Base-by-base conservation (phyloP, 164 flowering plant species). In the Chimonanthus salicifolius region DNA sequence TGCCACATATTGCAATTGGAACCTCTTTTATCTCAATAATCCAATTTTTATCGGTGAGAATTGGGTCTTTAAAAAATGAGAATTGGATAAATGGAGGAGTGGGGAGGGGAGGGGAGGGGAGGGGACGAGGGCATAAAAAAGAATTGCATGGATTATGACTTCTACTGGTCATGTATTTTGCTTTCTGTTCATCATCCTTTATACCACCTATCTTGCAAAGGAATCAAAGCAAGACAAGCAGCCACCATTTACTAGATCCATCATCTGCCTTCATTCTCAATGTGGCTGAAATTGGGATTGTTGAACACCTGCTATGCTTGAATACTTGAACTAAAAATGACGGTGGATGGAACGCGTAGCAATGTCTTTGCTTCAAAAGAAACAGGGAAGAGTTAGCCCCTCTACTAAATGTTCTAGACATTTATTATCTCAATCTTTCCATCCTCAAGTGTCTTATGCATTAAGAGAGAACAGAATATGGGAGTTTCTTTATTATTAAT, bases 141-240 rank as follows among this genome's bases (percentile, higher is more conserved):
- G 18, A 18, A 63, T 33, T 18, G n/a, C 15, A 62, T n/a, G 21
- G n/a, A 72, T 62, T 33, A 62, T 5, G 5, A 54, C 16, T 9
- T 54, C 15, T 6, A 5, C 71, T 46, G 33, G 3, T 9, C 6
- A 33, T 58, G 2, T 47, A 78, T 49, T 68, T 47, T 47, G 58
- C 81, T n/a, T 79, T 72, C 64, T 83, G 49, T 65, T 87, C 80
- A 81, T 48, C 62, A 84, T 65, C 69, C 69, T 85, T 79, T 75
- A 75, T 71, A 83, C 88, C 5, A 85, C 85, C 20, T 83, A 79
- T 69, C 74, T 80, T 5, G 79, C 81, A 62, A 80, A 87, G 64
- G 76, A 75, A 72, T 81, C 81, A 20, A 87, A 88, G 73, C 92
- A 89, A 69, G 85, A 67, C 6, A 73, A 77, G 83, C 92, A 87